Conservation (phyloP, 176 grass and related monocot species). For the Oryza longistaminata region DNA sequence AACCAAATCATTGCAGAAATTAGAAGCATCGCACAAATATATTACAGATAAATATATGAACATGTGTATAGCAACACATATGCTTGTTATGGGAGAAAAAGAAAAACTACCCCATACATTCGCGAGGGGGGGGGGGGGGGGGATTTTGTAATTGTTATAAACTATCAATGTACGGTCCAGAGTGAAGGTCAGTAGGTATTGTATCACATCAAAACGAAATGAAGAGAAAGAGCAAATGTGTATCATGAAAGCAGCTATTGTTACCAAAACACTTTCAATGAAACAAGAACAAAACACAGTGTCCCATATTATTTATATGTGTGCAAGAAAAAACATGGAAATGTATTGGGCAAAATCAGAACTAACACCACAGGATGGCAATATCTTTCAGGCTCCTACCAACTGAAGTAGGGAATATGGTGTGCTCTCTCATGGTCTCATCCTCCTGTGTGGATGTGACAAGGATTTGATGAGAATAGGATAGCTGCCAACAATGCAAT, state of each 20-base stretch:
- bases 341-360: not conserved
- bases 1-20: constrained; percentile 30
- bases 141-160: not conserved
- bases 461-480: not conserved
- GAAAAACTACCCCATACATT: not conserved
- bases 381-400: not conserved
- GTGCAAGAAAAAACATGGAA: not conserved
- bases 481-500: constrained; percentile 1
- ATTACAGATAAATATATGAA: constrained; percentile 21
- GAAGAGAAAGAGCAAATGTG: not conserved
- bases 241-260: not conserved
- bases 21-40: constrained; percentile 11
- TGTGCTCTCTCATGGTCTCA: not conserved
- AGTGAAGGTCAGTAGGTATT: not conserved
- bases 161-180: not conserved
- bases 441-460: not conserved
- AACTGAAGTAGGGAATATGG: not conserved
- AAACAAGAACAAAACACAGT: not conserved
- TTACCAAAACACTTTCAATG: not conserved
- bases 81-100: not conserved
- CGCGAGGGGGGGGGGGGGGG: too few species aligned
- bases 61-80: not conserved
- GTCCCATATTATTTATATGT: constrained; percentile 3
- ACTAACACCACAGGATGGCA: not conserved
- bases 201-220: constrained; percentile 4